Conservation (phyloP, 176 grass and related monocot species). For the Olyra latifolia region DNA sequence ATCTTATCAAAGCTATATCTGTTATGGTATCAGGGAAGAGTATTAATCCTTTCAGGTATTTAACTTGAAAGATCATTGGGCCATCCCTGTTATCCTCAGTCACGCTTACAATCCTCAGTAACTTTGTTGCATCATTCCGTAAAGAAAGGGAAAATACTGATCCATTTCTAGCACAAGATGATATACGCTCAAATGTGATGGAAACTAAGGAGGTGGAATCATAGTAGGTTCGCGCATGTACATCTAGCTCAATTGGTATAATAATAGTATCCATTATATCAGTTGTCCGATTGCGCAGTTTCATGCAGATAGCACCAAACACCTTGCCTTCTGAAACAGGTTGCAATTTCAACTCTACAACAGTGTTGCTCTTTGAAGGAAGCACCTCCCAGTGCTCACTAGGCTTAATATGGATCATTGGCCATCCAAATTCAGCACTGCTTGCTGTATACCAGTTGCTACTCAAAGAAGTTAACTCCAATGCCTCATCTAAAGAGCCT, state of each 20-base stretch:
- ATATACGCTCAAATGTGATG: slow-evolving; percentile 52
- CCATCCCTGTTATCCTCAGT: slow-evolving; percentile 54
- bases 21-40: slow-evolving; percentile 66
- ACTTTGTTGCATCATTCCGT: slow-evolving; percentile 56
- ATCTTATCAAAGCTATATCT: slow-evolving; percentile 70
- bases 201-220: slow-evolving; percentile 55
- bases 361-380: slow-evolving; percentile 45
- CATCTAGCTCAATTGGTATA: slow-evolving; percentile 80
- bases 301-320: slow-evolving; percentile 85
- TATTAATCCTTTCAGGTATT: slow-evolving; percentile 64
- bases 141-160: slow-evolving; percentile 73
- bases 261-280: slow-evolving; percentile 52
- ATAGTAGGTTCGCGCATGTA: slow-evolving; percentile 53
- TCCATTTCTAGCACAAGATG: slow-evolving; percentile 49
- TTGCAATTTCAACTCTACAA: slow-evolving; percentile 66
- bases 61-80: slow-evolving; percentile 58
- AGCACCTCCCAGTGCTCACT: slow-evolving; percentile 66
- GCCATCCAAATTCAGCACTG: slow-evolving; percentile 43
- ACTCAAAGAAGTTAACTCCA: slow-evolving; percentile 45
- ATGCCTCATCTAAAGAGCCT: slow-evolving; percentile 32
- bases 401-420: slow-evolving; percentile 66
- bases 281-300: slow-evolving; percentile 51
- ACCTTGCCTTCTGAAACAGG: slow-evolving; percentile 64
- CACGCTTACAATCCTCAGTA: slow-evolving; percentile 55
- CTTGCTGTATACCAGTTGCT: slow-evolving; percentile 58